phyloP scores from a whole-genome alignment of 129 eudicot species.

The Helichrysum umbraculigerum region DNA sequence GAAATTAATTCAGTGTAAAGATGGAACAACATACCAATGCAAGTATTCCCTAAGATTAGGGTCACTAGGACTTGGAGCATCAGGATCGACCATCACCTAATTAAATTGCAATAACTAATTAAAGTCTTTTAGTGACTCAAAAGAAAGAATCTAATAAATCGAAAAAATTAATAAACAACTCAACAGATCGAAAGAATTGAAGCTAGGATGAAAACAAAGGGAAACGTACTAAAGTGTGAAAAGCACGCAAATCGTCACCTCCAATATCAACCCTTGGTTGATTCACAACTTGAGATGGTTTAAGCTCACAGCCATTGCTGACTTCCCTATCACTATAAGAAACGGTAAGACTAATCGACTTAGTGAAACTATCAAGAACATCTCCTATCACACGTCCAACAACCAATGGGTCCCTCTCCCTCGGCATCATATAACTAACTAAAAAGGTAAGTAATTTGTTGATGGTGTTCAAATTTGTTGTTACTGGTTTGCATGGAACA shows the following conservation, averaged over 20 bases:
- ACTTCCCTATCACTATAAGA: conserved; percentile 42
- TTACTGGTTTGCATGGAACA: conserved; percentile 25
- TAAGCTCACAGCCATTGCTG: conserved; percentile 64
- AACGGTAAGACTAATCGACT: conserved; percentile 46
- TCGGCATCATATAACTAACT: conserved; percentile 33
- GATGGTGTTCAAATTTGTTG: not conserved
- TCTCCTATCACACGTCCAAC: conserved; percentile 73
- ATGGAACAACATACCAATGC: conserved; percentile 56
- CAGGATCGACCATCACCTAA: conserved; percentile 94
- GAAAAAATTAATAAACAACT: not conserved
- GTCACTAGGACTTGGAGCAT: conserved; percentile 94
- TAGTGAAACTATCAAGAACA: conserved; percentile 59
- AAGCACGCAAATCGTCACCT: conserved; percentile 69
- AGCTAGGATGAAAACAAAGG: not conserved
- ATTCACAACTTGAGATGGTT: conserved; percentile 67
- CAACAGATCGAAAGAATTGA: no score
- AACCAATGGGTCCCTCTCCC: conserved; percentile 60
- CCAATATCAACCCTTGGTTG: conserved; percentile 79
- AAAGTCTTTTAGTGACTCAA: not conserved
- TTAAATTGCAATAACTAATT: not conserved
- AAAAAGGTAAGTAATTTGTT: not conserved
- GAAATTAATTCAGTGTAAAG: not conserved
- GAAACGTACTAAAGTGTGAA: conserved; percentile 61
- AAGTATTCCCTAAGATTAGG: conserved; percentile 76
- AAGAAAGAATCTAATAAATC: not conserved